Evolutionary conservation across 2,329 filamentous ascomycete species (phyloP), one percentile per base, ranked within the genome.

Genomic region (Ophiocordyceps unilateralis): DNA sequence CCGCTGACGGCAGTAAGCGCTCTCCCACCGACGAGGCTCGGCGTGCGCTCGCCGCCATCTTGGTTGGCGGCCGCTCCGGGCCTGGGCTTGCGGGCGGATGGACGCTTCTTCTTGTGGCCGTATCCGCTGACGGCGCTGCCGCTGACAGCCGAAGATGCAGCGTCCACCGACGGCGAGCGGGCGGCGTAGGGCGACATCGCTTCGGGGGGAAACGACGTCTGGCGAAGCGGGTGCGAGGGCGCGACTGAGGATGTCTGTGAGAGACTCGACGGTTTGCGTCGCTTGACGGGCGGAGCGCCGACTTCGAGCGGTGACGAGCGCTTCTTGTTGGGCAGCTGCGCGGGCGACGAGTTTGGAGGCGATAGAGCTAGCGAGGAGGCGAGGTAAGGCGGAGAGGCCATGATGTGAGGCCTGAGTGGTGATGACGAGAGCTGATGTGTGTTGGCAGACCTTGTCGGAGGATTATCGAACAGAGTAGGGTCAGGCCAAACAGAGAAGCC

Each of bases 201-300:
- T 43, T 74, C 79, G 22, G 83, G 82, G 0, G 83, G 81, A 55
- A 87, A 91, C 0, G 83, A 86, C 5, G 85, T 88, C 54, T 87
- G 82, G 34, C 84, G 81, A 2, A 91, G 73, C 1, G 81, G 81
- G 49, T 85, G 81, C 0, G 72, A 66, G 1, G 74, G 72, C 15
- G 55, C 51, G 6, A 5, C 32, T 5, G 32, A 36, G 6, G 73
- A 74, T 8, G 74, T 60, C 22, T 69, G 64, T 4, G 78, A 78
- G 49, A 77, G 65, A 47, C 61, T 72, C 12, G 80, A 85, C 6
- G 78, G 70, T 56, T 88, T 88, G 54, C 83, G 79, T 40, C 80
- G 78, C 56, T 85, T 85, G 40, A 66, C 59, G 3, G 61, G 63
- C 39, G 67, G 63, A 30, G 67, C 67, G 10, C 68, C 63, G 43